Conservation (phyloP, 2,329 filamentous ascomycete genomes). For the Arthroderma sp. region DNA sequence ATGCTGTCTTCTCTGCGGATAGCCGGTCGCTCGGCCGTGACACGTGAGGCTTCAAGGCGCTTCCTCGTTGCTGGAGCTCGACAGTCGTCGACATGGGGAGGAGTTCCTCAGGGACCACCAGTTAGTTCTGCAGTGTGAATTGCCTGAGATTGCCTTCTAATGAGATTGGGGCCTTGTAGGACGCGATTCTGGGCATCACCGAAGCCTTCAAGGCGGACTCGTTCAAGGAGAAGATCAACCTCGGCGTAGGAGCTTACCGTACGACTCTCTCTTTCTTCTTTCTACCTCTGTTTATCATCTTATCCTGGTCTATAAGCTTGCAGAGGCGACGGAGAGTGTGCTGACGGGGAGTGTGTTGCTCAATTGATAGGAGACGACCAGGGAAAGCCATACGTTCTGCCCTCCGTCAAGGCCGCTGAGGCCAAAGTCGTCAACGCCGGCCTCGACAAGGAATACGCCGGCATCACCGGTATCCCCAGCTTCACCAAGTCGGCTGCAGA, state of each 20-base stretch:
- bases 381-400: conserved; percentile 95
- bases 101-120: conserved; percentile 85
- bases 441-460: conserved; percentile 94
- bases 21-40: conserved; percentile 31
- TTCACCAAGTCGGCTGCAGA: conserved; percentile 87
- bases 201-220: conserved; percentile 98
- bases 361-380: conserved; percentile 58
- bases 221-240: conserved; percentile 93
- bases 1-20: conserved; percentile 40
- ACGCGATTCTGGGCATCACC: conserved; percentile 53
- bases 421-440: conserved; percentile 65
- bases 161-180: too few species aligned
- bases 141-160: too few species aligned
- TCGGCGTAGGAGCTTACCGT: conserved; percentile 96
- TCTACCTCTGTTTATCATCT: not conserved
- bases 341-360: not conserved
- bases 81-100: conserved; percentile 74
- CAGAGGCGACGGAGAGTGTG: too few species aligned
- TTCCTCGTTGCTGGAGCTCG: conserved; percentile 36
- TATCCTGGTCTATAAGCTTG: too few species aligned
- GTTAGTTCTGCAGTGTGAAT: too few species aligned
- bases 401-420: conserved; percentile 82
- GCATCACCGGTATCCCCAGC: conserved; percentile 87
- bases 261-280: conserved; percentile 11
- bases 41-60: conserved; percentile 30